Base-by-base conservation (phyloP, 768 basidiomycete genomes). In the Xanthoconium purpureum region DNA sequence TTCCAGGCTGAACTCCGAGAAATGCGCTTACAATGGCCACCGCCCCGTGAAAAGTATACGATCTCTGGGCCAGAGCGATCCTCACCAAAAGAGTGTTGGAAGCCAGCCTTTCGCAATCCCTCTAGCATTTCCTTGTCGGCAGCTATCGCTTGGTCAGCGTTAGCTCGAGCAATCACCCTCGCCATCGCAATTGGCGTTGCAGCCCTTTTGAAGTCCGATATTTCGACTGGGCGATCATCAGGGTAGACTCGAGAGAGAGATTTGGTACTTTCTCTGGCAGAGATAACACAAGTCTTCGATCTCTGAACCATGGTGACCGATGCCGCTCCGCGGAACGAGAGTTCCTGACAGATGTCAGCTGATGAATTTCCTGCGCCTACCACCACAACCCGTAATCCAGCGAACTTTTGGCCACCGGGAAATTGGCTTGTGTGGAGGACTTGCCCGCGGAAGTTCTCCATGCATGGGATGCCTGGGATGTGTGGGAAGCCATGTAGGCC, bases 371-470 rank as follows among this genome's bases (percentile, higher is more conserved):
- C 35, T 14, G 50, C 32, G 36, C 32, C 42, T 9, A 50, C 39
- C 59, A 55, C 54, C 12, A 55, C 33, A 32, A 44, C 29, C 52
- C 70, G 63, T 44, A 74, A 53, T n/a, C 66, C 55, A 6, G 70
- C 63, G 44, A 72, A 70, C 10, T 61, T 73, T 24, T 71, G 64
- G 33, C 40, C 48, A 7, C 54, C 49, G n/a, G 35, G n/a, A 8
- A 36, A 55, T 42, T 51, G 54, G 28, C 54, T 55, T 17, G 54
- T 42, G 14, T 55, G 54, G 30, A 55, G 48, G 5, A 55, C 40
- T 44, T 55, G 48, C 51, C 54, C 54, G 3, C 40, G 18, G 40
- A 55, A 55, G 14, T 28, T 51, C 49, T 51, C 54, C 11, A 30
- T 14, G 33, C 17, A 28, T 5, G 54, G 54, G 13, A 44, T 55